Percentiles rank a stretch among this genome's conserved stretches.
These are phyloP conservation scores for Dactylellina cionopaga DNA, from an alignment of 2,329 filamentous ascomycete genomes.

Conservation along the genomic window DNA sequence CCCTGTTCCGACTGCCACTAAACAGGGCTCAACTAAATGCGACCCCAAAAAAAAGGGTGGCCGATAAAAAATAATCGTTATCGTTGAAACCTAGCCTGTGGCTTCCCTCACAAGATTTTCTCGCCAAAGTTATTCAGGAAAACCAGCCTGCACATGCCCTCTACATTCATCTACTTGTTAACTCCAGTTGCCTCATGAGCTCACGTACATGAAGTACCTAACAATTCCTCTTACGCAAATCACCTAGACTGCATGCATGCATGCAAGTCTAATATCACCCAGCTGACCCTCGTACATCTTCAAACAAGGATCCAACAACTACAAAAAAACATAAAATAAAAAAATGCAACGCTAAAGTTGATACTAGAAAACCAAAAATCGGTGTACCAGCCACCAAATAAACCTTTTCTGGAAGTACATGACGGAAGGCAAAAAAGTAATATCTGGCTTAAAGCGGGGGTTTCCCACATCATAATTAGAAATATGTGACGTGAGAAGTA, in stretches of 20 bases:
- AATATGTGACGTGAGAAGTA: slow-evolving; percentile 6
- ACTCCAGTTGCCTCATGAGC: too few species aligned
- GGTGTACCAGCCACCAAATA: neutral
- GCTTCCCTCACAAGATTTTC: neutral
- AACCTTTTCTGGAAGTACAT: neutral
- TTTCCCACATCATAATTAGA: too few species aligned
- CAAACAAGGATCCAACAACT: slow-evolving; percentile 35
- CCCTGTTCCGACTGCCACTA: neutral
- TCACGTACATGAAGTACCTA: too few species aligned
- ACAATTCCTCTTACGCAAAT: neutral
- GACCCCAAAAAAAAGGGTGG: neutral
- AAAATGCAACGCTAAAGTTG: slow-evolving; percentile 57
- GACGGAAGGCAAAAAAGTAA: neutral
- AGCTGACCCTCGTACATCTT: slow-evolving; percentile 52
- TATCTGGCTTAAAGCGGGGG: neutral
- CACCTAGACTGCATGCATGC: slow-evolving; percentile 18
- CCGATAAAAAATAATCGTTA: neutral
- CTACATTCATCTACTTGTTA: too few species aligned
- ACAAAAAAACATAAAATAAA: slow-evolving; percentile 54
- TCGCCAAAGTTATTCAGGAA: neutral
- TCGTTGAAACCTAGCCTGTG: too few species aligned
- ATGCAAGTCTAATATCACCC: slow-evolving; percentile 44
- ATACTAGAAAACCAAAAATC: slow-evolving; percentile 57
- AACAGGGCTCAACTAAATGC: neutral
- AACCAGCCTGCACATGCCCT: slow-evolving; percentile 4